Base-by-base conservation (phyloP, 192 early-diverging fungal genomes). In the Podila clonocystis region DNA sequence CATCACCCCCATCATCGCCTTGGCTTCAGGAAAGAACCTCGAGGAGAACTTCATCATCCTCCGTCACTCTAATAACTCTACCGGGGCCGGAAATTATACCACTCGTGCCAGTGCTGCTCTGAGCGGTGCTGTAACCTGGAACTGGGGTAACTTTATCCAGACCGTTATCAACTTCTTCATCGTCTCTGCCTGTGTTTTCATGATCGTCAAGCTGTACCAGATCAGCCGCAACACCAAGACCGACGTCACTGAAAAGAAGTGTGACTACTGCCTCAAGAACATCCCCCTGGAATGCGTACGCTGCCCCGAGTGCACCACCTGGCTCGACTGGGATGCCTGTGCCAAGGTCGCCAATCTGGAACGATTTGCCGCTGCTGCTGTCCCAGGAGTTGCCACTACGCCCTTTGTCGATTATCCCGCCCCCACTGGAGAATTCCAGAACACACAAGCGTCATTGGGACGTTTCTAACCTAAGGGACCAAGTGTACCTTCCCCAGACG, bases 121-220 rank as follows among this genome's bases (percentile, higher is more conserved):
- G 34, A 36, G 34, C 29, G 87, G 87, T 5, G 78, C 75, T 5
- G 67, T 91, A 15, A 91, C 90, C 26, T 85, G 82, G 70, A 89
- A 87, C 69, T 90, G 83, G 67, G 91, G 91, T 22, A 86, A 88
- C 52, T 93, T 93, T 62, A 62, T 93, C 62, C 85, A 91, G 52
- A 76, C 79, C 52, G 61, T 89, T 69, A 82, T 93, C 83, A 93
- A 91, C 82, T 92, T 93, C 50, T 65, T 93, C 68, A 85, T 93
- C 48, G 82, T 92, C 55, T 69, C 85, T 45, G 58, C 79, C 62
- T 84, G 84, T 58, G 76, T 93, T 67, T 93, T 89, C 74, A 57
- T 91, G 34, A 83, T 93, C 24, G 85, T 92, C 15, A 91, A 91
- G 71, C 50, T 79, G 36, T 79, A 79, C 50, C 76, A 79, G 30